Conservation (phyloP, 2,329 filamentous ascomycete species). For the Aureobasidium sp. region DNA sequence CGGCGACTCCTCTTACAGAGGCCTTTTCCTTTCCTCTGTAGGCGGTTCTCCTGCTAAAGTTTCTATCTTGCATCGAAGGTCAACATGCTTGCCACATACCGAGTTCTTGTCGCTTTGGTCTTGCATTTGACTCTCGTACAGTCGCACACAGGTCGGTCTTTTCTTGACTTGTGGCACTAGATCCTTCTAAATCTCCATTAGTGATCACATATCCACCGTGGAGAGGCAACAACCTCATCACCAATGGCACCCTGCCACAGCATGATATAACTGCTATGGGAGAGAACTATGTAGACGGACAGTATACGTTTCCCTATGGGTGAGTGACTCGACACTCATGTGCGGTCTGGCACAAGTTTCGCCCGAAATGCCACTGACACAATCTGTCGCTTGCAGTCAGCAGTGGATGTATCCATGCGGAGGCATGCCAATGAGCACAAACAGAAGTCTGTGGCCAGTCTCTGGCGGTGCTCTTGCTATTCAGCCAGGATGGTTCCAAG, state of each 20-base stretch:
- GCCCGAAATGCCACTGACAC: background rate
- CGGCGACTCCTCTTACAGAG: background rate
- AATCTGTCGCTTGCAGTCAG: conserved; percentile 49
- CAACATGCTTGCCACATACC: background rate
- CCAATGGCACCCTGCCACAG: conserved; percentile 52
- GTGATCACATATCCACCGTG: conserved; percentile 81
- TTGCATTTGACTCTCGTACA: background rate
- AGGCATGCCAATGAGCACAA: conserved; percentile 66
- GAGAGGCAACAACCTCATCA: conserved; percentile 78
- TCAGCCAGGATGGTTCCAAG: conserved; percentile 94
- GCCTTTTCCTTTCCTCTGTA: background rate
- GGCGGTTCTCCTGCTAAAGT: background rate
- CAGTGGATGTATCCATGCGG: conserved; percentile 95
- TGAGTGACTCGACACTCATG: background rate
- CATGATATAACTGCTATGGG: conserved; percentile 39
- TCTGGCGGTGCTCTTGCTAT: conserved; percentile 79
- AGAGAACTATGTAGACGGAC: conserved; percentile 39
- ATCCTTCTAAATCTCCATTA: conserved; percentile 52
- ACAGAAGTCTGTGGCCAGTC: conserved; percentile 81
- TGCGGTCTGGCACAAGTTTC: background rate
- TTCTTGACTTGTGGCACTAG: background rate
- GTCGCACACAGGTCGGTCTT: background rate
- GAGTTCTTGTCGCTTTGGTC: background rate
- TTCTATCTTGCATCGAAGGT: background rate
- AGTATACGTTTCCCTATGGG: conserved; percentile 60